Base-by-base conservation (phyloP, 75 land plant genomes). In the Gnetum montanum region DNA sequence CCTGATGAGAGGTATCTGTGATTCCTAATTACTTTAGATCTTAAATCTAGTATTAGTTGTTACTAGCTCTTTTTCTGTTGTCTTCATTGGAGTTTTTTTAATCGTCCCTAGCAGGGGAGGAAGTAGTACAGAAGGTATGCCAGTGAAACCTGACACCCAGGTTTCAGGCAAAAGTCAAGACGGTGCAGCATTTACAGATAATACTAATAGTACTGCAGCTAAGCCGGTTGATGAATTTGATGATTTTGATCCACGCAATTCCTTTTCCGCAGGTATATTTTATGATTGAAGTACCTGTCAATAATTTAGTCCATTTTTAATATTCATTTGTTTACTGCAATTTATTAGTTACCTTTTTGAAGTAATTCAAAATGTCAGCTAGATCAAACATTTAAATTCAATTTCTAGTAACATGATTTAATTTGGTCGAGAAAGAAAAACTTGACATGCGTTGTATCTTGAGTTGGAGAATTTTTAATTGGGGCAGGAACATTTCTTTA, bases 181-280 rank as follows among this genome's bases (percentile, higher is more conserved):
- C 33, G 43, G 59, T 41, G 49, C 54, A 36, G 40, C 47, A 29
- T 5, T 57, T 41, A 37, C 41, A 43, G 49, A 36, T 20, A 59
- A 57, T 19, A 45, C 61, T 45, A 46, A 69, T 38, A 65, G 37
- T 43, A 45, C 76, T 35, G 47, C 34, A 23, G 68, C 58, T 26
- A 48, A 58, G 53, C 60, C 53, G 37, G 61, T 38, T 24, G 74
- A 70, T 43, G 70, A 59, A 43, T 76, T 77, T 79, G 95, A 82
- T 65, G 95, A 88, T 59, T 88, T 92, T 77, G 95, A 92, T 66
- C 98, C 98, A 6, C 94, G 95, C n/a, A 72, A 66, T 50, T 62
- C 82, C 33, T 56, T 58, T 60, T 25, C 79, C 58, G 91, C 71
- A 59, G 61, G 54, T 49, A 26, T n/a, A n/a, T n/a, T n/a, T n/a